Conservation (phyloP, 805 yeast genomes). For the Saccharomycopsis sp. region DNA sequence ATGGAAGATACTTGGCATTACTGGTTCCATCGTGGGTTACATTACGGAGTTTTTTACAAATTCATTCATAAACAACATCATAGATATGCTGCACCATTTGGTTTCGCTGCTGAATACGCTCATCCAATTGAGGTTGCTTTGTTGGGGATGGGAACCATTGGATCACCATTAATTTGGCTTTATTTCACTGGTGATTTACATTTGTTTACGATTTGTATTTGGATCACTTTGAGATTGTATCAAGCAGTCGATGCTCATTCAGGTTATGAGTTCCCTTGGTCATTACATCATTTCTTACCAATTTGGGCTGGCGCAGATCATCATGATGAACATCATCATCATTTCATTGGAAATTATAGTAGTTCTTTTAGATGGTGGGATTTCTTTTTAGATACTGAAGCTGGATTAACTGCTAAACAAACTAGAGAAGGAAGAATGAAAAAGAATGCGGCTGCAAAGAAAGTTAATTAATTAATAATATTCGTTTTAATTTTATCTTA, state of each 20-base stretch:
- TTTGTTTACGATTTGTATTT: conserved; percentile 61
- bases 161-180: conserved; percentile 67
- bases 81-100: conserved; percentile 80
- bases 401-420: conserved; percentile 52
- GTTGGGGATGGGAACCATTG: conserved; percentile 76
- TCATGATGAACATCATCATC: conserved; percentile 80
- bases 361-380: conserved; percentile 83
- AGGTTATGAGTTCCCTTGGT: conserved; percentile 82
- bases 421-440: conserved; percentile 43
- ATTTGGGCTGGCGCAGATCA: conserved; percentile 86
- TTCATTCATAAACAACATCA: conserved; percentile 79
- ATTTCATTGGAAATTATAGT: conserved; percentile 76
- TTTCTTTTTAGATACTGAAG: conserved; percentile 57
- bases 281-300: conserved; percentile 68
- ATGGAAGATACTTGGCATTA: conserved; percentile 78
- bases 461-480: conserved; percentile 21
- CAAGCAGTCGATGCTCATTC: conserved; percentile 85
- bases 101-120: conserved; percentile 80
- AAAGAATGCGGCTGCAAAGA: conserved; percentile 35
- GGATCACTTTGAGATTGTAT: conserved; percentile 67
- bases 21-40: conserved; percentile 71
- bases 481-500: not conserved
- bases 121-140: conserved; percentile 76
- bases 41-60: conserved; percentile 64
- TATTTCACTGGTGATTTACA: conserved; percentile 56